Evolutionary conservation across 179 eudicot species (phyloP).

Genomic region (Sideroxylon spinosum): DNA sequence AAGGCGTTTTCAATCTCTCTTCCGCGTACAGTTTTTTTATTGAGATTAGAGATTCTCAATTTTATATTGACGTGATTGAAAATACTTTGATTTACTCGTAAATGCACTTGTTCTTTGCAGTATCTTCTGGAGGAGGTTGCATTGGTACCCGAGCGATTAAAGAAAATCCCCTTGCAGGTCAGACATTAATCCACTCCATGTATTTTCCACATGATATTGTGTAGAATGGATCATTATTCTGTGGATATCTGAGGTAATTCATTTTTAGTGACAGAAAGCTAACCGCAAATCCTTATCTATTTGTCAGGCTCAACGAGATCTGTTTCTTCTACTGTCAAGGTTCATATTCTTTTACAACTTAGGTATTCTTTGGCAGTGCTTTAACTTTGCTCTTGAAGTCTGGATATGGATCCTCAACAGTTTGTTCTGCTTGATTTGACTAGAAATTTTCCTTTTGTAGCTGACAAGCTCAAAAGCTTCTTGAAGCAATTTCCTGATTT

Average conservation of each 20-base stretch:
- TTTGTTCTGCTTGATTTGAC: not conserved
- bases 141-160: constrained; percentile 50
- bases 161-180: constrained; percentile 80
- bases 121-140: constrained; percentile 84
- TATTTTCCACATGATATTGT: constrained; percentile 3
- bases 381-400: not conserved
- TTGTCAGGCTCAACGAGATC: constrained; percentile 75
- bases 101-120: constrained; percentile 30
- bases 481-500: constrained; percentile 71
- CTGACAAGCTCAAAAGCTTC: constrained; percentile 62
- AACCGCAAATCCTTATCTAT: not conserved
- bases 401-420: not conserved
- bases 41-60: not conserved
- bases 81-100: constrained; percentile 10
- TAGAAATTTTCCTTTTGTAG: constrained; percentile 32
- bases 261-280: not conserved
- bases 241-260: not conserved
- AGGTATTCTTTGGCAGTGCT: constrained; percentile 36
- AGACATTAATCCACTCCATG: constrained; percentile 8
- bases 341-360: constrained; percentile 70
- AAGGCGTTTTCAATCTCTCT: constrained; percentile 75
- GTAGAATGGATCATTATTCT: not conserved
- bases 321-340: constrained; percentile 81
- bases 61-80: not conserved
- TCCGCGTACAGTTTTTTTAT: constrained; percentile 40